These are phyloP conservation scores for Wickerhamomyces xylosicus DNA, from an alignment of 805 yeast genomes.

Conservation along the genomic window DNA sequence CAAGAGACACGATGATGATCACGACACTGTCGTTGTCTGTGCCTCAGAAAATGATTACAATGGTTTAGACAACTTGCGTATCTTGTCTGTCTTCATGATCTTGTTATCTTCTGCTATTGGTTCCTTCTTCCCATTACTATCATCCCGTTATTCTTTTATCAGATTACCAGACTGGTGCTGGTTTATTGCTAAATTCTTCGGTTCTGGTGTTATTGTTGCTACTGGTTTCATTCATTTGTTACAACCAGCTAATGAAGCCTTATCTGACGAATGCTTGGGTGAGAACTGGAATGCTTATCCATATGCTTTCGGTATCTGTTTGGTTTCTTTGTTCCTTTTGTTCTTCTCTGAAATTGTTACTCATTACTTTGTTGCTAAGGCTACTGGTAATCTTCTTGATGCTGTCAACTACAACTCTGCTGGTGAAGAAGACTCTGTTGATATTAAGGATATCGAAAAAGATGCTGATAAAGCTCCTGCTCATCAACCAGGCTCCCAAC, in stretches of 20 bases:
- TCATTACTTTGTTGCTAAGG: conserved; percentile 26
- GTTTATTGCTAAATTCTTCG: conserved; percentile 64
- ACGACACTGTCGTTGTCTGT: conserved; percentile 24
- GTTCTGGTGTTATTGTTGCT: conserved; percentile 77
- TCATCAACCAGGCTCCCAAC: conserved; percentile 23
- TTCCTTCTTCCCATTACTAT: conserved; percentile 49
- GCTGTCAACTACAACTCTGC: no score
- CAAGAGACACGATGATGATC: conserved; percentile 12
- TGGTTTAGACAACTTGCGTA: conserved; percentile 32
- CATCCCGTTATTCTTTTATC: conserved; percentile 48
- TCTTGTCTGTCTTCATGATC: conserved; percentile 55
- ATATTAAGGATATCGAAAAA: conserved; percentile 10
- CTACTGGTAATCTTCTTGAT: background rate
- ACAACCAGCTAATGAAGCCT: conserved; percentile 55
- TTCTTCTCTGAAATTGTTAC: conserved; percentile 40
- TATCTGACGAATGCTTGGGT: conserved; percentile 50
- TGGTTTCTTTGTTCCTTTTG: conserved; percentile 33
- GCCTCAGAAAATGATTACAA: conserved; percentile 31
- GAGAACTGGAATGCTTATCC: conserved; percentile 44
- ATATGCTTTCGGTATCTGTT: conserved; percentile 46
- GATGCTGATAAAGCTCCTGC: conserved; percentile 18
- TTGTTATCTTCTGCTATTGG: conserved; percentile 48
- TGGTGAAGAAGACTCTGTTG: background rate
- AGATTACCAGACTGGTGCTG: conserved; percentile 53
- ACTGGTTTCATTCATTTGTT: conserved; percentile 73